Evolutionary conservation across 164 flowering plant genomes (phyloP).

Genomic region (Malania oleifera): DNA sequence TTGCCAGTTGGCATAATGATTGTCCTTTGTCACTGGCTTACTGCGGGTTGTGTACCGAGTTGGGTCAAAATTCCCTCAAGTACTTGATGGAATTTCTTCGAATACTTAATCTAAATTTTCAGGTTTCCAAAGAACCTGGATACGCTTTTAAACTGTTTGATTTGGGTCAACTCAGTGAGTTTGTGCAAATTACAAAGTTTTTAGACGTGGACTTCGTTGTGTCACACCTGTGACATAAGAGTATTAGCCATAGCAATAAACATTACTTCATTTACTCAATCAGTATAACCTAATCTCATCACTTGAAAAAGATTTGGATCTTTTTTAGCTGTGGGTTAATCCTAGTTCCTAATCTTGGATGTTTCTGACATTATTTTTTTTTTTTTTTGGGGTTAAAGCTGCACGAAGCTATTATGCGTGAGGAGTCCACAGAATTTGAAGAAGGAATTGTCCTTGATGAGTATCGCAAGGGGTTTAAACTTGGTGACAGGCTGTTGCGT

Average conservation of each 20-base stretch:
- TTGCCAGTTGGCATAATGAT: conserved; percentile 12
- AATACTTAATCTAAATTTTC: conserved; percentile 33
- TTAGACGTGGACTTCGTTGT: not conserved
- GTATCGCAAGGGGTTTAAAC: conserved; percentile 76
- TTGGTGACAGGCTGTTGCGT: conserved; percentile 79
- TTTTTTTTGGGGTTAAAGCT: conserved; percentile 30
- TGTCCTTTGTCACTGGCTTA: conserved; percentile 23
- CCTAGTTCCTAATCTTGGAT: not conserved
- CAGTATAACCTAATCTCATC: too few species aligned
- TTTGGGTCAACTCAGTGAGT: conserved; percentile 38
- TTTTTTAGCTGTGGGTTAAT: too few species aligned
- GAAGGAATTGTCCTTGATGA: conserved; percentile 68
- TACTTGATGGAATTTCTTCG: conserved; percentile 38
- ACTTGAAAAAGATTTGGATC: too few species aligned
- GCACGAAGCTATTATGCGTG: conserved; percentile 93
- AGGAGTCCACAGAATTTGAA: conserved; percentile 70
- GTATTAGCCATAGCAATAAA: conserved; percentile 20
- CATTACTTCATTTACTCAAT: conserved; percentile 1
- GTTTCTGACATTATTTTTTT: not conserved
- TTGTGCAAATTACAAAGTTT: not conserved
- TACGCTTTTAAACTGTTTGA: conserved; percentile 36
- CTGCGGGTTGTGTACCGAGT: conserved; percentile 46
- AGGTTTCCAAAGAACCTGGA: conserved; percentile 52
- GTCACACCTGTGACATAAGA: not conserved
- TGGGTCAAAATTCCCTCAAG: conserved; percentile 46